Evolutionary conservation across 2,329 filamentous ascomycete species (phyloP).

Genomic region (Aspergillus sp.): DNA sequence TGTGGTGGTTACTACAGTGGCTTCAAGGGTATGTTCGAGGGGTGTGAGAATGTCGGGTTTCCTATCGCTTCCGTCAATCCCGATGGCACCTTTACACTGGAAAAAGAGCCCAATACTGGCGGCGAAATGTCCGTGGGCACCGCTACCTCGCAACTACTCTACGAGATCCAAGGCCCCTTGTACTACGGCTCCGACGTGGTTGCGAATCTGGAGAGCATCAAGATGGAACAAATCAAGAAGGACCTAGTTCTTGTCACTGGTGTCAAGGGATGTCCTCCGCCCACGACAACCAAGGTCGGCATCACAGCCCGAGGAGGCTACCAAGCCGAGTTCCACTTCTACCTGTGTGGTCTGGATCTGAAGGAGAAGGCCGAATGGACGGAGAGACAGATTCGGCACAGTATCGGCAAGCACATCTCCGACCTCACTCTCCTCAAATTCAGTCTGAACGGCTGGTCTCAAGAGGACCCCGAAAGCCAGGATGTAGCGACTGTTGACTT

Average conservation of each 20-base stretch:
- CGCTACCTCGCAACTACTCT: background rate
- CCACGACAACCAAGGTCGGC: slow-evolving; percentile 51
- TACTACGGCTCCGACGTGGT: background rate
- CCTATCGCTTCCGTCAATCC: background rate
- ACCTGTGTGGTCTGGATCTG: slow-evolving; percentile 45
- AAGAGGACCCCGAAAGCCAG: slow-evolving; percentile 30
- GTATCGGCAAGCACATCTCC: slow-evolving; percentile 30
- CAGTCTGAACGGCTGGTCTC: slow-evolving; percentile 26
- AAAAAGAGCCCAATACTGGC: background rate
- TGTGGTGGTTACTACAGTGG: background rate
- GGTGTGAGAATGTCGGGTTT: background rate
- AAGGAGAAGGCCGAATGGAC: slow-evolving; percentile 46
- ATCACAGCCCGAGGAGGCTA: slow-evolving; percentile 47
- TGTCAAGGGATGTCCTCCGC: slow-evolving; percentile 27
- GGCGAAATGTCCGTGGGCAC: background rate
- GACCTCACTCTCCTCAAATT: slow-evolving; percentile 32
- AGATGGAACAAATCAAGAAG: background rate
- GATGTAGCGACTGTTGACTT: slow-evolving; percentile 43
- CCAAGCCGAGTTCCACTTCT: slow-evolving; percentile 47
- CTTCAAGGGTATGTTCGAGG: background rate
- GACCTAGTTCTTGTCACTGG: background rate
- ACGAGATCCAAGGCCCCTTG: background rate
- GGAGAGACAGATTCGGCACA: slow-evolving; percentile 43
- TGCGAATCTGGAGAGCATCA: background rate
- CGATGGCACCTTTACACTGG: background rate